Conservation (phyloP, 257 asterid species). For the Rhazya stricta region DNA sequence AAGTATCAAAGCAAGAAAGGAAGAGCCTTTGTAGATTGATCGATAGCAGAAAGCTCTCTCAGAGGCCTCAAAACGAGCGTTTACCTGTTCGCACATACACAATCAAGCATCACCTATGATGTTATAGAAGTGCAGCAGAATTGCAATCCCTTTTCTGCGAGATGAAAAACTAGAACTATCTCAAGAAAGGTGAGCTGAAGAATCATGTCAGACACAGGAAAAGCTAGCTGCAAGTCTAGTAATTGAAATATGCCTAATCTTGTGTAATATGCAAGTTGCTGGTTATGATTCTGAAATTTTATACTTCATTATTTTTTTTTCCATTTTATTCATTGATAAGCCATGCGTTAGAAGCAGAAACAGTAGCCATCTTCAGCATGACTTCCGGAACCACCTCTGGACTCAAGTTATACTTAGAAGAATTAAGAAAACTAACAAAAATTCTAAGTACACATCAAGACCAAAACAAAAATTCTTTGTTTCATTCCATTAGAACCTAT, state of each 20-base stretch:
- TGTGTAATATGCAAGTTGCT: not conserved
- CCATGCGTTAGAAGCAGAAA: too few species aligned
- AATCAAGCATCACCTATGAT: not conserved
- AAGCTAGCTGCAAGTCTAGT: not conserved
- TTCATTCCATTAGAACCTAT: too few species aligned
- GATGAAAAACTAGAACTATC: not conserved
- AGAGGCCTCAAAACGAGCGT: slow-evolving; percentile 72
- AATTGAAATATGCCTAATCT: not conserved
- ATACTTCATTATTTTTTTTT: not conserved
- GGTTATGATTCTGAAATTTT: not conserved
- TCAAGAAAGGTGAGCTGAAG: not conserved
- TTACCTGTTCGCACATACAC: slow-evolving; percentile 77
- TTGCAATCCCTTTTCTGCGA: not conserved
- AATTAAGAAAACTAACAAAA: not conserved
- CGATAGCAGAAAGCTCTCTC: slow-evolving; percentile 52
- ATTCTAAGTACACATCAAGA: not conserved
- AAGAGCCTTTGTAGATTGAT: slow-evolving; percentile 49
- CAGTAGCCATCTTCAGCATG: not conserved
- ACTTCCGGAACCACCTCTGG: not conserved
- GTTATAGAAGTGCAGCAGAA: not conserved
- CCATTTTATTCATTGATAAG: not conserved
- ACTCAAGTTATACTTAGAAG: not conserved
- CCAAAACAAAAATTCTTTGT: too few species aligned
- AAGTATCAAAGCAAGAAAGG: slow-evolving; percentile 57
- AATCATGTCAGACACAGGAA: not conserved